Evolutionary conservation across 2,329 filamentous ascomycete species (phyloP), one percentile per base, ranked within the genome.

Genomic region (Claviceps paspali): DNA sequence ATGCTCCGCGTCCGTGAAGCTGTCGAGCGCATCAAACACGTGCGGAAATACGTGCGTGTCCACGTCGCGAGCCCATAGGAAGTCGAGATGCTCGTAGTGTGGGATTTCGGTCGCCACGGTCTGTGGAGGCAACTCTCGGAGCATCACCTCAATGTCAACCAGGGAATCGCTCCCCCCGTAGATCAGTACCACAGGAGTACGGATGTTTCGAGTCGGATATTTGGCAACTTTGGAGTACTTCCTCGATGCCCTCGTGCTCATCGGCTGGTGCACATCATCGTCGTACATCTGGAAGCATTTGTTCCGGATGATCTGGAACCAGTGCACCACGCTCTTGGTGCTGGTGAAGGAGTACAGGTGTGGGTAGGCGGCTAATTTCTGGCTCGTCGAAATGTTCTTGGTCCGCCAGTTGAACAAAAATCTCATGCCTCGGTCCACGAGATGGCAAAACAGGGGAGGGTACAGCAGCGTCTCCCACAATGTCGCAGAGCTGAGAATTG

Each of bases 301-400:
- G 51, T 88, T 95, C 45, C 91, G 80, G 50, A 98, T 98, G 53
- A 98, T 95, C 55, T 98, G 91, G 56, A 98, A 98, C 91, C 91
- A 98, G 55, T 98, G 91, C 0, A 98, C 91, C 7, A 98, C 86
- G 15, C 80, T 87, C 61, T 98, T 98, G 40, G 86, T 94, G 55
- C 84, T 93, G 0, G 88, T 95, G 56, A 88, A 96, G 0, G 87
- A 95, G 63, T 94, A 98, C 0, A 98, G 64, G 61, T 98, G 91
- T 8, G 88, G 81, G 54, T 98, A 98, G 1, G 86, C 86, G 2
- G 91, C 91, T 14, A 98, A 73, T 54, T 98, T 98, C 58, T 98
- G 91, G 40, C 80, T 78, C 1, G 75, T 63, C 7, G 76, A 76
- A 43, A 98, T 95, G 55, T 96, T 98, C 41, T 67, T 65, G 4